A percentile compares a stretch with the other conserved stretches of the same genome.
Evolutionary conservation across 2,329 filamentous ascomycete genomes (phyloP).

Genomic region (Calonectria multiphialidica): DNA sequence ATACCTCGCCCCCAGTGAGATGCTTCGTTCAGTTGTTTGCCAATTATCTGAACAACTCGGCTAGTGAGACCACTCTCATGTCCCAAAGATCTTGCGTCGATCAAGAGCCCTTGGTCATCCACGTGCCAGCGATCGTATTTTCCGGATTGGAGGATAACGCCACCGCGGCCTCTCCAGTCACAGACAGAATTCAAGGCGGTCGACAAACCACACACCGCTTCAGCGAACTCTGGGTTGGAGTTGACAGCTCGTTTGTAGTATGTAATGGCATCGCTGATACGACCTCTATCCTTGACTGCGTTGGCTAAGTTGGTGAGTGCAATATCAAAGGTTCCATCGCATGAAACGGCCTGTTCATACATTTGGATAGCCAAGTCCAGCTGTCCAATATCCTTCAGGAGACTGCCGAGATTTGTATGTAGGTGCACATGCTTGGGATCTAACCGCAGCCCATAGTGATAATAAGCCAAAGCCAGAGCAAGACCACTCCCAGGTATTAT

Average conservation of each 20-base stretch:
- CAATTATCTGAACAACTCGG: slow-evolving; percentile 90
- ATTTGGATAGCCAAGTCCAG: slow-evolving; percentile 92
- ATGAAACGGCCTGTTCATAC: slow-evolving; percentile 95
- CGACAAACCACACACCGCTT: slow-evolving; percentile 94
- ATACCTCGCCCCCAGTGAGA: slow-evolving; percentile 86
- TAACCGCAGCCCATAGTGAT: slow-evolving; percentile 91
- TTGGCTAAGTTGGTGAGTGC: slow-evolving; percentile 96
- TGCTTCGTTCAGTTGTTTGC: slow-evolving; percentile 87
- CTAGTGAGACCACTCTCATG: slow-evolving; percentile 85
- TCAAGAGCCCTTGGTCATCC: slow-evolving; percentile 83
- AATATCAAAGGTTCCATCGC: slow-evolving; percentile 96
- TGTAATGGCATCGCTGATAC: slow-evolving; percentile 89
- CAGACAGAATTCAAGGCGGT: slow-evolving; percentile 98
- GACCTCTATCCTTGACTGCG: slow-evolving; percentile 95
- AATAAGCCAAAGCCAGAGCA: slow-evolving; percentile 90
- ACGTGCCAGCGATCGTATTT: slow-evolving; percentile 94
- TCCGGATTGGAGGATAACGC: slow-evolving; percentile 80
- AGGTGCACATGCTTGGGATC: slow-evolving; percentile 94
- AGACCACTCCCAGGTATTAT: slow-evolving; percentile 89
- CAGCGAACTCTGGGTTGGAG: slow-evolving; percentile 95
- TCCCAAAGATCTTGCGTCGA: slow-evolving; percentile 74
- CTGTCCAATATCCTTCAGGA: slow-evolving; percentile 96
- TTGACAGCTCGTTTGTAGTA: slow-evolving; percentile 93
- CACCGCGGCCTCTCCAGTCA: slow-evolving; percentile 91
- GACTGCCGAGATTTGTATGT: slow-evolving; percentile 94